Evolutionary conservation across 176 grass and related monocot species (phyloP), one percentile per base, ranked within the genome.

Genomic region (Poa annua): DNA sequence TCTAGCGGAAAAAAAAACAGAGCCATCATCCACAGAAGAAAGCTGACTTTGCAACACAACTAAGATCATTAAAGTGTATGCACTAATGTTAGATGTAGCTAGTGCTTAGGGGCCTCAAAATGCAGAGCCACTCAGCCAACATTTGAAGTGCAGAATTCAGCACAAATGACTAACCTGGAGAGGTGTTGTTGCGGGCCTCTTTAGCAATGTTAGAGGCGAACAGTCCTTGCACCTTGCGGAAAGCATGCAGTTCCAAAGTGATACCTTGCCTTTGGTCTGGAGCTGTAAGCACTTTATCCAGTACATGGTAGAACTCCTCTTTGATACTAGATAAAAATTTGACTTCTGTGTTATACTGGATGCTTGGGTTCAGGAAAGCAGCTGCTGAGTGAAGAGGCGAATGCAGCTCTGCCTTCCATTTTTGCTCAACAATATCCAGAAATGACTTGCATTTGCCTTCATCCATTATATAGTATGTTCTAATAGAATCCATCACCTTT

Each of bases 401-500:
- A 88, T 99, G 96, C 75, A 99, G 77, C 53, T 96, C 90, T 5
- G 71, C 77, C 63, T 82, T 81, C 90, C 96, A 98, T 83, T 90
- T 98, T 60, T 91, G 85, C 84, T 95, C 95, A 13, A 98, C 93
- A 73, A 95, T 95, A 76, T 95, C 95, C 44, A 99, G 76, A 69
- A 95, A 96, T 41, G 89, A 92, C 79, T 99, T 99, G 41, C 93
- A 93, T 90, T 99, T 96, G 17, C 85, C 79, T 88, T 99, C 96
- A 49, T 99, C 96, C 96, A 98, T 99, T 90, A 96, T 96, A 83
- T 95, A 96, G 83, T 99, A 99, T 19, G 91, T 99, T 84, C 96
- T 88, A 59, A 98, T 94, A 60, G 92, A 98, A 12, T 95, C 95
- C 34, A 91, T 98, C 38, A 92, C 91, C 71, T 91, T 98, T 13